A percentile compares a stretch with the other conserved stretches of the same genome.
Conservation (phyloP, 2,329 filamentous ascomycete species). For the Neofusicoccum umdonicola region DNA sequence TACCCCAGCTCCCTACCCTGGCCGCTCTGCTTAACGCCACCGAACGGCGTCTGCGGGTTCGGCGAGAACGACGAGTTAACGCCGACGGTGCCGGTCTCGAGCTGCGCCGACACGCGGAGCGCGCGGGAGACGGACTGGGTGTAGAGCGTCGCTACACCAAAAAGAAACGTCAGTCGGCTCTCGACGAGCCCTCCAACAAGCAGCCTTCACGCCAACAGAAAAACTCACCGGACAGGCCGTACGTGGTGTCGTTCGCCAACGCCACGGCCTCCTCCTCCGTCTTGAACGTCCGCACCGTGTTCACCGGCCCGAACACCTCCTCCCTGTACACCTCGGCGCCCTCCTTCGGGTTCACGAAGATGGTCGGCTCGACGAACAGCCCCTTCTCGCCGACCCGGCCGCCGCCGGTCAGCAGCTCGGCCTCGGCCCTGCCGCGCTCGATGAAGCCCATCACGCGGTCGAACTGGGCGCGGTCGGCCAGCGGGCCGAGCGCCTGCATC, state of each 20-base stretch:
- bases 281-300: slow-evolving; percentile 31
- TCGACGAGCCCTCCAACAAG: too few species aligned
- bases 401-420: slow-evolving; percentile 35
- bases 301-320: slow-evolving; percentile 35
- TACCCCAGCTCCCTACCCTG: slow-evolving; percentile 32
- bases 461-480: slow-evolving; percentile 35
- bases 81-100: slow-evolving; percentile 33
- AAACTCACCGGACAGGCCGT: slow-evolving; percentile 26
- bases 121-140: slow-evolving; percentile 27
- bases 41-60: slow-evolving; percentile 28
- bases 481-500: slow-evolving; percentile 26
- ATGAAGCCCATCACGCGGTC: slow-evolving; percentile 36
- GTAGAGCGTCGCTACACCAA: slow-evolving; percentile 22
- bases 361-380: slow-evolving; percentile 30
- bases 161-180: too few species aligned
- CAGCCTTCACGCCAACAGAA: not conserved
- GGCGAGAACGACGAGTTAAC: slow-evolving; percentile 29
- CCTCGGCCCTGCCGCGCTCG: slow-evolving; percentile 30
- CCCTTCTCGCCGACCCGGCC: slow-evolving; percentile 31
- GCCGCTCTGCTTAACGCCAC: slow-evolving; percentile 33
- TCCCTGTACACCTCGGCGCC: slow-evolving; percentile 29
- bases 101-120: slow-evolving; percentile 28
- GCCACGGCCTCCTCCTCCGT: slow-evolving; percentile 33
- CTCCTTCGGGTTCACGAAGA: slow-evolving; percentile 31
- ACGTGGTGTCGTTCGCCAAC: slow-evolving; percentile 33